Evolutionary conservation across 805 yeast species (phyloP).

Genomic region (Scheffersomyces coipomensis): DNA sequence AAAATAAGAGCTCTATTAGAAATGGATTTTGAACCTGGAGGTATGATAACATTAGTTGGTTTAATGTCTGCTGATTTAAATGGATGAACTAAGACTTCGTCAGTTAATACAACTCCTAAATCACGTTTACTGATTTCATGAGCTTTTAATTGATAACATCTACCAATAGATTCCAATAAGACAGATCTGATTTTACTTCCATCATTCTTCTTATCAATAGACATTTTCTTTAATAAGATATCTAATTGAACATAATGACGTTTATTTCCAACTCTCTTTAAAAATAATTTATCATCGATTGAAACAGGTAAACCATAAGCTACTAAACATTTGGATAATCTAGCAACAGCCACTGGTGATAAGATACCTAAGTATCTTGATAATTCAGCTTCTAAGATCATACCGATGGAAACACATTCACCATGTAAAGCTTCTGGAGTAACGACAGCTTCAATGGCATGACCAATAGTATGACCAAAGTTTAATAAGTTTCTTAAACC

Average conservation of each 20-base stretch:
- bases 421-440: constrained; percentile 97
- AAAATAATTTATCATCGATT: constrained; percentile 66
- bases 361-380: constrained; percentile 88
- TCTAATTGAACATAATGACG: constrained; percentile 69
- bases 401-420: constrained; percentile 98
- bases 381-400: constrained; percentile 91
- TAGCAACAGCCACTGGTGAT: constrained; percentile 90
- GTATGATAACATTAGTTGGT: constrained; percentile 53
- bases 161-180: constrained; percentile 78
- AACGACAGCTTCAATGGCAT: constrained; percentile 95
- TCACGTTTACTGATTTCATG: constrained; percentile 80
- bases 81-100: constrained; percentile 69
- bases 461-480: constrained; percentile 97
- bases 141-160: constrained; percentile 85
- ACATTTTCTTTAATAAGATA: constrained; percentile 75
- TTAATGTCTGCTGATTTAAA: constrained; percentile 39
- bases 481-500: constrained; percentile 88
- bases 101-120: constrained; percentile 77
- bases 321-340: constrained; percentile 76
- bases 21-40: constrained; percentile 97
- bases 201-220: constrained; percentile 94
- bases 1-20: constrained; percentile 91
- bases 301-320: constrained; percentile 87
- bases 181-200: constrained; percentile 89
- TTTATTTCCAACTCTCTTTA: constrained; percentile 64